These are phyloP conservation scores for Apostasia shenzhenica DNA, from an alignment of 106 monocot species.

Conservation along the genomic window DNA sequence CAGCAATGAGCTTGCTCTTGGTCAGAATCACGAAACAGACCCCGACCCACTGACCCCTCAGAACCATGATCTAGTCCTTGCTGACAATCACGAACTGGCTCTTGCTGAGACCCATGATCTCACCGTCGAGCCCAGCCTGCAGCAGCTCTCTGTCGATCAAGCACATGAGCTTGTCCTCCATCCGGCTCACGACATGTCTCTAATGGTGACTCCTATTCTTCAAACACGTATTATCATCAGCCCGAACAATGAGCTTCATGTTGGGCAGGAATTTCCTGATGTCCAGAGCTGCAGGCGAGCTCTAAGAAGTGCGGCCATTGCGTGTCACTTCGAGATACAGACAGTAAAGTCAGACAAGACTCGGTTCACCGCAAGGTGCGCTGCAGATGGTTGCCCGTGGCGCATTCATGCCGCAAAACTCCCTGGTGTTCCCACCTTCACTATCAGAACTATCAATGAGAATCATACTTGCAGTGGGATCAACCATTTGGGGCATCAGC, in stretches of 20 bases:
- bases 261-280: conserved; percentile 91
- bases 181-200: conserved; percentile 34
- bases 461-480: conserved; percentile 69
- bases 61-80: conserved; percentile 36
- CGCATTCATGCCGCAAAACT: conserved; percentile 92
- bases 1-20: conserved; percentile 35
- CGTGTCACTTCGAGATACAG: conserved; percentile 97
- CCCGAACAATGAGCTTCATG: conserved; percentile 45
- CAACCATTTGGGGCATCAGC: conserved; percentile 89
- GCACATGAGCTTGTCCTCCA: conserved; percentile 63
- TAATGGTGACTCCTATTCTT: conserved; percentile 35
- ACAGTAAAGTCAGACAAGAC: conserved; percentile 97
- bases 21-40: conserved; percentile 40
- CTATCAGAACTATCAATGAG: conserved; percentile 87
- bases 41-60: conserved; percentile 20
- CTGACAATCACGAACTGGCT: conserved; percentile 64
- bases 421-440: conserved; percentile 91
- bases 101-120: conserved; percentile 63
- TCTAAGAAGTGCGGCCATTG: conserved; percentile 75
- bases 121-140: conserved; percentile 32
- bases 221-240: conserved; percentile 48
- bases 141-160: conserved; percentile 54
- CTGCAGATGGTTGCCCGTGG: conserved; percentile 87
- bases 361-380: conserved; percentile 89
- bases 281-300: conserved; percentile 92